Conservation (phyloP, 306 rosid species). For the Quercus dentata region DNA sequence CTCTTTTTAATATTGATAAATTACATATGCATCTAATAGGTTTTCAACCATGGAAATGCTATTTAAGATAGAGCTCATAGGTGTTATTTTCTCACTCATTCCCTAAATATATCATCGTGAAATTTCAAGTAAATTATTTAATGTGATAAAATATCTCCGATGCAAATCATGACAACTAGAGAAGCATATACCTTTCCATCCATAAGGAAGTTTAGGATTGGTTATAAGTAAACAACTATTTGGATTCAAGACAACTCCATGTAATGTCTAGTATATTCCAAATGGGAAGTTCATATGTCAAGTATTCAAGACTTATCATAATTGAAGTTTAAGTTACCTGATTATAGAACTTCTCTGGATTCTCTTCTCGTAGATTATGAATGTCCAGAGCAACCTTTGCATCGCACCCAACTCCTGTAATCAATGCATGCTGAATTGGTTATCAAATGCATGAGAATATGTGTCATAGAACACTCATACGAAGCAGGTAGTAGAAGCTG, state of each 20-base stretch:
- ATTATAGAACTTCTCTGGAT: constrained; percentile 95
- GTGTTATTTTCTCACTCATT: not conserved
- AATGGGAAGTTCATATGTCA: constrained; percentile 7
- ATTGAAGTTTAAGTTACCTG: constrained; percentile 56
- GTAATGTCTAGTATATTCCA: constrained; percentile 11
- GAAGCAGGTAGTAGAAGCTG: not conserved
- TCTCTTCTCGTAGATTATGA: constrained; percentile 96
- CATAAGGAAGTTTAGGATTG: not conserved
- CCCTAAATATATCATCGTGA: not conserved
- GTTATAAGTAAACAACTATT: not conserved
- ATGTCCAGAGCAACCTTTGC: constrained; percentile 99
- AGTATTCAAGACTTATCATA: constrained; percentile 6
- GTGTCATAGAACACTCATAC: constrained; percentile 9
- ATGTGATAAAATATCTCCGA: not conserved
- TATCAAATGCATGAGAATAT: constrained; percentile 17
- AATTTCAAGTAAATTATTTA: not conserved
- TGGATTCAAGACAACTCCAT: not conserved
- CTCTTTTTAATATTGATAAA: too few species aligned
- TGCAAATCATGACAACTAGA: not conserved
- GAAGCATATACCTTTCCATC: not conserved
- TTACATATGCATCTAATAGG: too few species aligned
- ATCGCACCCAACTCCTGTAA: constrained; percentile 94
- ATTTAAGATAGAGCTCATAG: too few species aligned
- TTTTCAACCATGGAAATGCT: too few species aligned
- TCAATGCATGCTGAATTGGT: constrained; percentile 23